Evolutionary conservation across 2,329 filamentous ascomycete species (phyloP), one percentile per base, ranked within the genome.

Genomic region (Pestalotiopsis sp.): DNA sequence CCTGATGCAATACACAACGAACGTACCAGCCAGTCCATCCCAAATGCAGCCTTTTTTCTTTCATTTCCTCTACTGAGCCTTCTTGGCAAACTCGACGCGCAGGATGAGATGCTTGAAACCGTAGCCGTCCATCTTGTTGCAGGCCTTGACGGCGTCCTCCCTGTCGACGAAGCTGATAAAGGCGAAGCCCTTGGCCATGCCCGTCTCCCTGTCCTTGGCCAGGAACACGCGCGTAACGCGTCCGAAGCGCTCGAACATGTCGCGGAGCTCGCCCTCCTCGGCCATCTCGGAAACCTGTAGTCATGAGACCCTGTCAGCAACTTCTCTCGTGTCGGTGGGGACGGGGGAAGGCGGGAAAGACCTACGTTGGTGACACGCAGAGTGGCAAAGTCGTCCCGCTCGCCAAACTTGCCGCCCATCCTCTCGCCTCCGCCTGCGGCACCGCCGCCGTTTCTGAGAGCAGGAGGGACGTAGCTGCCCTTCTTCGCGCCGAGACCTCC

Each of bases 211-310:
- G 85, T 99, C 96, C 88, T 98, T 98, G 77, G 96, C 96, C 77
- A 99, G 84, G 88, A 99, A 99, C 64, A 99, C 96, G 82, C 96
- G 91, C 68, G 95, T 98, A 79, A 99, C 96, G 75, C 95, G 93
- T 78, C 96, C 96, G 81, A 96, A 98, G 75, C 96, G 91, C 86
- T 97, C 95, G 86, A 99, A 99, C 90, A 99, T 95, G 81, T 97
- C 94, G 80, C 96, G 93, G 74, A 99, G 88, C 82, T 99, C 96
- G 80, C 90, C 86, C 83, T 99, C 96, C 83, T 99, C 96, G 73
- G 96, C 96, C 87, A 98, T 93, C 82, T 99, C 96, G 81, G 93
- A 97, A 72, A 97, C 93, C 93, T 95, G 76, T 76, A 59, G 17
- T 7, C 41, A 27, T 25, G 27, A 12, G 17, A 17, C 12, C 57